Conservation (phyloP, 2,329 filamentous ascomycete species). For the Moelleriella libera region DNA sequence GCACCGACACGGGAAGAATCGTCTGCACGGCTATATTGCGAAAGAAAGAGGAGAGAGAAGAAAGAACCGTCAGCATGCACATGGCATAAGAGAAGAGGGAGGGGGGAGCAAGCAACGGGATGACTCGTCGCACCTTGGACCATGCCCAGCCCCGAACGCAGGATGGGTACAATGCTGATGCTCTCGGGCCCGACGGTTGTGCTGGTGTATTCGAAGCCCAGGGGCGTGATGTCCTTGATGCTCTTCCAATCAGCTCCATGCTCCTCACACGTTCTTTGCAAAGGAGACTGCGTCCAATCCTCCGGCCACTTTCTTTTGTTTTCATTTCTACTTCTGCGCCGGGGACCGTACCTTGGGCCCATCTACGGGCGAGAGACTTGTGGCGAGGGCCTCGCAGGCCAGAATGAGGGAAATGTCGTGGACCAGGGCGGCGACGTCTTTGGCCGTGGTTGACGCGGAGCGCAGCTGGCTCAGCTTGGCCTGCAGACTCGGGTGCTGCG, state of each 20-base stretch:
- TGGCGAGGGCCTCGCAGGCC: slow-evolving; percentile 64
- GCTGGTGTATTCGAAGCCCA: slow-evolving; percentile 63
- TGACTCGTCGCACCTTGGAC: slow-evolving; percentile 48
- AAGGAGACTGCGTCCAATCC: too few relatives aligned
- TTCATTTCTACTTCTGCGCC: too few relatives aligned
- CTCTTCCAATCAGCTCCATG: not conserved
- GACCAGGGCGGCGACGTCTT: slow-evolving; percentile 68
- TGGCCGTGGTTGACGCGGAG: slow-evolving; percentile 52
- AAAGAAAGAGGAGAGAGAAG: not conserved
- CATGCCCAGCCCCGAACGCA: slow-evolving; percentile 88
- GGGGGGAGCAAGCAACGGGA: not conserved
- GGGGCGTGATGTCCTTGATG: slow-evolving; percentile 56
- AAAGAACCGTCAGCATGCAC: too few relatives aligned
- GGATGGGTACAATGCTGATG: slow-evolving; percentile 77
- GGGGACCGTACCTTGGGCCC: slow-evolving; percentile 44
- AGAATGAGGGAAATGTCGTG: slow-evolving; percentile 79
- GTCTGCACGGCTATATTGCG: slow-evolving; percentile 52
- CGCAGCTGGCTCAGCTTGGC: slow-evolving; percentile 86
- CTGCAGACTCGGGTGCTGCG: slow-evolving; percentile 69
- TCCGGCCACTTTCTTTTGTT: too few relatives aligned
- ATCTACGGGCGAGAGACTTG: slow-evolving; percentile 39
- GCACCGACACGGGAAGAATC: slow-evolving; percentile 65
- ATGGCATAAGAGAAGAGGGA: too few relatives aligned
- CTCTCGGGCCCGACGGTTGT: slow-evolving; percentile 47
- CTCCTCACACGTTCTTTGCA: too few relatives aligned